A percentile compares a stretch with the other conserved stretches of the same genome.
Conservation (phyloP, 2,329 filamentous ascomycete genomes). For the Sarocladiaceae sp. region DNA sequence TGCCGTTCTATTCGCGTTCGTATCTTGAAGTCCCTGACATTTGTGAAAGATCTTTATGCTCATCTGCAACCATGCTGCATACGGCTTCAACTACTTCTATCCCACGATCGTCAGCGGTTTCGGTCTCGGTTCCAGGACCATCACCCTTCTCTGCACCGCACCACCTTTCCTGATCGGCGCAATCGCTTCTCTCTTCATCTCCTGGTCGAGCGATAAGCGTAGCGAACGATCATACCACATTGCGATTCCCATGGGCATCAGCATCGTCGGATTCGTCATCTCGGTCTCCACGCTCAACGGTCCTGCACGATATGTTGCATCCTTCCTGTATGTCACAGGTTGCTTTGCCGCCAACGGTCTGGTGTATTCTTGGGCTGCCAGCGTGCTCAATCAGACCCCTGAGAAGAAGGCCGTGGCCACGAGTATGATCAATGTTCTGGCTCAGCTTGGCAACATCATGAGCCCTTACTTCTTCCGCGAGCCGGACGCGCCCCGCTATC, state of each 20-base stretch:
- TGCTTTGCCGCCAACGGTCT: conserved; percentile 26
- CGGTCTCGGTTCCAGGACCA: conserved; percentile 15
- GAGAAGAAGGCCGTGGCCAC: conserved; percentile 32
- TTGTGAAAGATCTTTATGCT: conserved; percentile 14
- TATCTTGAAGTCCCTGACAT: background rate
- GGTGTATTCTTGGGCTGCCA: conserved; percentile 30
- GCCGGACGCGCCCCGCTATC: conserved; percentile 23
- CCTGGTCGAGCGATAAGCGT: conserved; percentile 17
- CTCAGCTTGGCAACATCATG: conserved; percentile 33
- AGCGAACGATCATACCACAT: conserved; percentile 18
- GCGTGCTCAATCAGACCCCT: conserved; percentile 27
- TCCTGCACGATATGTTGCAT: conserved; percentile 17
- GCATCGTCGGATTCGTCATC: conserved; percentile 26
- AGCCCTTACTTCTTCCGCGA: conserved; percentile 33
- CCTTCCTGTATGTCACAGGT: conserved; percentile 18
- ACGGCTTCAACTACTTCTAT: conserved; percentile 22
- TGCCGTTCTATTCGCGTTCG: background rate
- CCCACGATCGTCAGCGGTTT: conserved; percentile 18
- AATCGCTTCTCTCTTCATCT: conserved; percentile 12
- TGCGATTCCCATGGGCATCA: conserved; percentile 34
- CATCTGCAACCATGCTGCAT: conserved; percentile 17
- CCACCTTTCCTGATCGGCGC: conserved; percentile 21
- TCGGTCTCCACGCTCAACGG: conserved; percentile 12
- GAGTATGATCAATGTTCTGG: conserved; percentile 31
- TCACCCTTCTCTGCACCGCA: conserved; percentile 19